Base-by-base conservation (phyloP, 192 early-diverging fungal species). In the Dissophora ornata region DNA sequence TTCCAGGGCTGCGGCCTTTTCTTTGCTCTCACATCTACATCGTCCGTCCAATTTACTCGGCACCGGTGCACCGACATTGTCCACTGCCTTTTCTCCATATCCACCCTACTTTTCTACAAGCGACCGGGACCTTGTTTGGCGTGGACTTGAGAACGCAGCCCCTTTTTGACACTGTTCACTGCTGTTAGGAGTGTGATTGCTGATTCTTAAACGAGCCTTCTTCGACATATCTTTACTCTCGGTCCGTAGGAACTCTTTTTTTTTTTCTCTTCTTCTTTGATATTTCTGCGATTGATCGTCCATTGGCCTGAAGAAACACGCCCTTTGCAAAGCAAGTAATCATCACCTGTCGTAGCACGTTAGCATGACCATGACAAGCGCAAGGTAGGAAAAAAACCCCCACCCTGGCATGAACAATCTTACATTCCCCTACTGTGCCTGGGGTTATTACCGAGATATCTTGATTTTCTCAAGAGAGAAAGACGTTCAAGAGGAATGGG, bases 321-420 rank as follows among this genome's bases (percentile, higher is more conserved):
- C 24, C 19, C 6, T 38, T 38, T 38, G 6, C 36, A 38, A 38
- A 6, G 36, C 36, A 38, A 38, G 36, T 13, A 38, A 38, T 6
- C 36, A 9, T 50, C 48, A 6, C 48, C 18, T 4, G 9, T 38
- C 7, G 12, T 9, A n/a, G 44, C 50, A 30, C 40, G 3, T 49
- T 30, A 64, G 38, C 25, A 64, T 64, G 62, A 64, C 62, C 38
- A 64, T 64, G 62, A 64, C 62, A 4, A 64, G 51, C 41, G 29
- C 49, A 51, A 64, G 62, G 62, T 64, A 64, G 26, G 62, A 45
- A 5, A 45, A n/a, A n/a, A n/a, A n/a, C n/a, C n/a, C n/a, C n/a
- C n/a, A n/a, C 44, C 44, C 12, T 18, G 4, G 18, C 4, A 45
- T 38, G 36, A 38, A 13, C 36, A 6, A 38, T 38, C 13, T 13